phyloP scores from a whole-genome alignment of 2,329 filamentous ascomycete species.

The Aspergillus felis region DNA sequence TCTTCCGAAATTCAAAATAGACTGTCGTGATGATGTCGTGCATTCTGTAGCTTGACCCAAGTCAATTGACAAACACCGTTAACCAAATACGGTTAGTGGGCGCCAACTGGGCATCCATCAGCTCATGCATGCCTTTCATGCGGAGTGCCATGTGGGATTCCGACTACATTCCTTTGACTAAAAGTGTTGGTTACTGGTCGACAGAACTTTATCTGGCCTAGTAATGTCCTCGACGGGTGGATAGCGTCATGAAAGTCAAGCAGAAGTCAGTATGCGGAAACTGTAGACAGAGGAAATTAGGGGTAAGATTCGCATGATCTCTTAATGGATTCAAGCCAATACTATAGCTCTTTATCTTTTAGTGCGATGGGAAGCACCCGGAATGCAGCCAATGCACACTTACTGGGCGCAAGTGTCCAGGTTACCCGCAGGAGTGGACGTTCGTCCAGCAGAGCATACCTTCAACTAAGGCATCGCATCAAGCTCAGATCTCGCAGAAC shows the following conservation, averaged over 20 bases:
- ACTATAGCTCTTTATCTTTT: neutral
- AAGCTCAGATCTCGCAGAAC: no score
- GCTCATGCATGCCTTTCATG: no score
- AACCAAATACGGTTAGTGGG: no score
- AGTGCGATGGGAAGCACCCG: constrained; percentile 26
- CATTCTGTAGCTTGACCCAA: no score
- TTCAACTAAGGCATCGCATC: neutral
- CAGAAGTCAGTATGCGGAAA: constrained; percentile 13
- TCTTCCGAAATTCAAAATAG: neutral
- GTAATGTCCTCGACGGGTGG: neutral
- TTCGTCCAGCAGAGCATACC: constrained; percentile 16
- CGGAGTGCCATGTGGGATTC: no score
- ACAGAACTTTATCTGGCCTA: no score
- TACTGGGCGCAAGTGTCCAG: constrained; percentile 19
- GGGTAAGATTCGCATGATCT: constrained; percentile 8
- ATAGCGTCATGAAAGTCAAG: constrained; percentile 14
- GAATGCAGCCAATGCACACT: constrained; percentile 22
- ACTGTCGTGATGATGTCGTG: neutral
- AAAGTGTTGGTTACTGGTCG: no score
- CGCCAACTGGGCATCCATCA: no score
- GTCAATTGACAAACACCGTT: no score
- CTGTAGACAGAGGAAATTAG: constrained; percentile 18
- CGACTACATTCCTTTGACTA: no score
- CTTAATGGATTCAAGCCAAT: neutral
- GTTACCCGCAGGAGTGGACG: constrained; percentile 18